Conservation (phyloP, 2,329 filamentous ascomycete species). For the Arachnomyces sp. region DNA sequence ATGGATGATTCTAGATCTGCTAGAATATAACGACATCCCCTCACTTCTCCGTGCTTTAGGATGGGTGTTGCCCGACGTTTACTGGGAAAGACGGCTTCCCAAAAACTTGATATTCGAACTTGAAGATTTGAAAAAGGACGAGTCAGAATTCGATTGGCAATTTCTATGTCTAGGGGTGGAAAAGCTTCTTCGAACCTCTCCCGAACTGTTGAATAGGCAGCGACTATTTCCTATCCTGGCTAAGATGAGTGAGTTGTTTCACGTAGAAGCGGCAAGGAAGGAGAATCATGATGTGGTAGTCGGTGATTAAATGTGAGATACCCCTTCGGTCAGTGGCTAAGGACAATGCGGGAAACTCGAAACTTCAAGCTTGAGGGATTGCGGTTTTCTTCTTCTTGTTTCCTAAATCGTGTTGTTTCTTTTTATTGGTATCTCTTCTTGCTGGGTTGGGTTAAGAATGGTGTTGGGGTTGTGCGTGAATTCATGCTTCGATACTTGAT, state of each 20-base stretch:
- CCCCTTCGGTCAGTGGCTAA: no score
- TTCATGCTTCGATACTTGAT: no score
- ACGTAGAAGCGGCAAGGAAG: background rate
- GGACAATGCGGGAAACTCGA: no score
- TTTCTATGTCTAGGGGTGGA: conserved; percentile 6
- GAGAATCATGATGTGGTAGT: no score
- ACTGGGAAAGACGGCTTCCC: conserved; percentile 4
- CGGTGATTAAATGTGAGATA: no score
- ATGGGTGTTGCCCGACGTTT: conserved; percentile 3
- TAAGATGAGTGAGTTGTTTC: conserved; percentile 1
- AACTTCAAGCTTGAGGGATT: no score
- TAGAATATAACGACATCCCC: conserved; percentile 5
- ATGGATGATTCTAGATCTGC: conserved; percentile 9
- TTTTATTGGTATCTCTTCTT: no score
- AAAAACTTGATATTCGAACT: conserved; percentile 4
- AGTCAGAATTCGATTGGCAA: conserved; percentile 4
- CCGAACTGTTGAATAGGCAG: conserved; percentile 4
- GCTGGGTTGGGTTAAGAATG: no score
- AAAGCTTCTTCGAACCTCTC: conserved; percentile 2
- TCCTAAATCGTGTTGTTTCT: no score
- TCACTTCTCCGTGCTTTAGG: conserved; percentile 2
- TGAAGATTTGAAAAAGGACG: conserved; percentile 1
- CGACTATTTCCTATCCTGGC: conserved; percentile 4
- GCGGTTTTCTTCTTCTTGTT: no score
- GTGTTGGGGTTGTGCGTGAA: no score